These are phyloP conservation scores for Fusarium sp. DNA, from an alignment of 2,329 filamentous ascomycete genomes.

Conservation along the genomic window DNA sequence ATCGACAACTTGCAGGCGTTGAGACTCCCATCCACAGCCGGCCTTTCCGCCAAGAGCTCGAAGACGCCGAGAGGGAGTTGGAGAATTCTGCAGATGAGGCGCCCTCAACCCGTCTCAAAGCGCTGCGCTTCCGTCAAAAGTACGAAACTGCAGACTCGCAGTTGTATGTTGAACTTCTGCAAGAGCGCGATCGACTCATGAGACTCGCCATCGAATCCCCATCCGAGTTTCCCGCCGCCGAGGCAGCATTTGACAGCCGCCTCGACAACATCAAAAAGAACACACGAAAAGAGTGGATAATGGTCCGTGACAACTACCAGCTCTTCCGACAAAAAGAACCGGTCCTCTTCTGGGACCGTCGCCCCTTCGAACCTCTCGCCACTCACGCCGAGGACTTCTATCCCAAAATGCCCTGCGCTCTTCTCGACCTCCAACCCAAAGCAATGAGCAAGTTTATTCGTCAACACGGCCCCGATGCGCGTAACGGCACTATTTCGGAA, in stretches of 20 bases:
- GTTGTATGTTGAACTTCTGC: constrained; percentile 50
- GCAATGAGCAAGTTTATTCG: constrained; percentile 61
- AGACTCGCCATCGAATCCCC: constrained; percentile 32
- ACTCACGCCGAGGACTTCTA: constrained; percentile 72
- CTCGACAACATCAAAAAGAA: constrained; percentile 52
- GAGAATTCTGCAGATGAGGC: constrained; percentile 7
- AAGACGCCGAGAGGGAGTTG: constrained; percentile 52
- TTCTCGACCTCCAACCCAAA: constrained; percentile 76
- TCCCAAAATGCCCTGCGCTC: constrained; percentile 66
- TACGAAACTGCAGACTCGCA: constrained; percentile 35
- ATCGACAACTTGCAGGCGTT: constrained; percentile 48
- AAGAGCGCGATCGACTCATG: constrained; percentile 47
- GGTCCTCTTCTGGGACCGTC: constrained; percentile 74
- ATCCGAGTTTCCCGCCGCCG: constrained; percentile 45
- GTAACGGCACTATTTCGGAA: constrained; percentile 64
- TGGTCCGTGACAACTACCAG: constrained; percentile 66
- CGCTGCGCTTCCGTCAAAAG: constrained; percentile 47
- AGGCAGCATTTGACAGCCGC: constrained; percentile 52
- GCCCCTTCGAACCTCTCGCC: constrained; percentile 76
- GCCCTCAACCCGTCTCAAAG: constrained; percentile 40
- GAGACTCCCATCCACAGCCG: constrained; percentile 51
- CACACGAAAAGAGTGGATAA: constrained; percentile 52
- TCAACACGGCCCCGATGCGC: constrained; percentile 56
- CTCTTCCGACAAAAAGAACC: constrained; percentile 62
- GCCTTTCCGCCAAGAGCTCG: constrained; percentile 57